Base-by-base conservation (phyloP, 2,329 filamentous ascomycete genomes). In the Elsinoe batatas region DNA sequence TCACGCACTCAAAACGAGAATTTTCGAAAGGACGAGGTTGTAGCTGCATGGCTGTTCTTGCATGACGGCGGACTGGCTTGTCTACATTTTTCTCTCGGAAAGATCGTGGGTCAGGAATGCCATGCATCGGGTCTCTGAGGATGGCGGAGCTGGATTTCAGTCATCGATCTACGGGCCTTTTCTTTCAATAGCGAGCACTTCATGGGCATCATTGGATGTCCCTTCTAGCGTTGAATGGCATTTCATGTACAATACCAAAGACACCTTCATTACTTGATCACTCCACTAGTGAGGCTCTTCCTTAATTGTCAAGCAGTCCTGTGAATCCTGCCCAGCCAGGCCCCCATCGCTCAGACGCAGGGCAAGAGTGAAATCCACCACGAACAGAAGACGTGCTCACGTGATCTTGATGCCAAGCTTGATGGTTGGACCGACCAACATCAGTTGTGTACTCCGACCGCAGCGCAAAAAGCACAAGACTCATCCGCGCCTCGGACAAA, bases 91-190 rank as follows among this genome's bases (percentile, higher is more conserved):
- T 44, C 11, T 22, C 17, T 12, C n/a, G 18, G 44, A 47, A 18
- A 26, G 44, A 17, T 13, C 26, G 26, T 35, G 12, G 18, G 17
- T 10, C 18, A 36, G 32, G 20, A 13, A 37, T 37, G 35, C 35
- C 22, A 37, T 51, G 47, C 47, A 51, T 51, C n/a, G 47, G 47
- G 26, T 51, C 22, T 20, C 32, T 51, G 32, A 18, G 30, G 47
- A 51, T 46, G 53, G 42, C 53, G 40, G 33, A 55, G 53, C 53
- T 55, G 53, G 53, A 44, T 32, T 55, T 55, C 40, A 44, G 53
- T 55, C 53, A 46, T 46, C 42, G 3, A 30, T 38, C 22, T 18
- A 37, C 20, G 30, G 22, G 26, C 53, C 26, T 47, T 30, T 44
- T 47, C 40, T 55, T 55, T 47, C 26, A n/a, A 32, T 43, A 55